Percentiles rank a stretch among this genome's conserved stretches.
phyloP scores from a whole-genome alignment of 768 basidiomycete species.

The Suillus brevipes region DNA sequence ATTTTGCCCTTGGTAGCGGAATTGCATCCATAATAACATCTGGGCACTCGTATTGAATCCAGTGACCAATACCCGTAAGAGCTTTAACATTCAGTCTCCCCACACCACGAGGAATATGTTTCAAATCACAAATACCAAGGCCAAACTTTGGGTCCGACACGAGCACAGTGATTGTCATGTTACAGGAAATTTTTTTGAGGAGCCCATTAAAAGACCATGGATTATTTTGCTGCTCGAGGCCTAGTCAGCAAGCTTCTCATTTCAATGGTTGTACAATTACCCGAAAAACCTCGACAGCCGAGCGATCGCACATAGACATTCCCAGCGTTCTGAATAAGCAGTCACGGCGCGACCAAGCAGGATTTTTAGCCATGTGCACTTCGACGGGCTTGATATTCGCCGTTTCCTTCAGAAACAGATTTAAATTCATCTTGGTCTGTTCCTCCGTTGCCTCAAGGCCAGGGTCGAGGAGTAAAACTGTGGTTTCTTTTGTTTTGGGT shows the following conservation, averaged over 20 bases:
- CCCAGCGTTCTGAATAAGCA: slow-evolving; percentile 13
- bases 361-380: slow-evolving; percentile 11
- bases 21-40: slow-evolving; percentile 19
- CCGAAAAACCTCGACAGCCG: not conserved
- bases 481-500: not conserved
- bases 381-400: slow-evolving; percentile 5
- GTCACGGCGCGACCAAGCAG: slow-evolving; percentile 20
- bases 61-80: slow-evolving; percentile 24
- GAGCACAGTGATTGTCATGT: slow-evolving; percentile 18
- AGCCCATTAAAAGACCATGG: slow-evolving; percentile 19
- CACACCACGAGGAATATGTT: slow-evolving; percentile 16
- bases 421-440: not conserved
- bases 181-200: not conserved
- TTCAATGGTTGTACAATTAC: not conserved
- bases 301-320: slow-evolving; percentile 9
- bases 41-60: slow-evolving; percentile 29
- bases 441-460: slow-evolving; percentile 4
- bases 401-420: not conserved
- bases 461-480: not conserved
- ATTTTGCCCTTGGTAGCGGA: not conserved
- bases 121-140: not conserved
- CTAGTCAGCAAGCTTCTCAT: not conserved
- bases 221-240: slow-evolving; percentile 11
- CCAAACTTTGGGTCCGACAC: slow-evolving; percentile 20
- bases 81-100: not conserved